A percentile compares a stretch with the other conserved stretches of the same genome.
Evolutionary conservation across 345 rosid species (phyloP).

Genomic region (Dimocarpus longan): DNA sequence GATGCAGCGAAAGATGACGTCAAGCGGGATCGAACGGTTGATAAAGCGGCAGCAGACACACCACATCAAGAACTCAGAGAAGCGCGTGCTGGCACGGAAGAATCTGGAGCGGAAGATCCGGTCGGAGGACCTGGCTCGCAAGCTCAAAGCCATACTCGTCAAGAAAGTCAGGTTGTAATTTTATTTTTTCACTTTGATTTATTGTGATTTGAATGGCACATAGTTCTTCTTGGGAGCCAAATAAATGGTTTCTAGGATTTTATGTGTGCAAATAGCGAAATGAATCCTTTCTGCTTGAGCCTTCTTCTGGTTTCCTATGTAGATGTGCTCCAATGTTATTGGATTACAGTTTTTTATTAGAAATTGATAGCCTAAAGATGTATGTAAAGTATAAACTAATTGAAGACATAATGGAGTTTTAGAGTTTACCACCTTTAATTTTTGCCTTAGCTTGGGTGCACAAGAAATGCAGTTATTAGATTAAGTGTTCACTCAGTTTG

Average conservation of each 20-base stretch:
- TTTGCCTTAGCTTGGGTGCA: not conserved
- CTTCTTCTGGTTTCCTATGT: not conserved
- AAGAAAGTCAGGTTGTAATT: conserved; percentile 65
- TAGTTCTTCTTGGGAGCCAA: conserved; percentile 13
- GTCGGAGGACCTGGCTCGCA: conserved; percentile 73
- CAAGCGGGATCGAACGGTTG: conserved; percentile 88
- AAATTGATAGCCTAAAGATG: not conserved
- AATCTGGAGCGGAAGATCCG: conserved; percentile 61
- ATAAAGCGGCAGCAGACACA: conserved; percentile 63
- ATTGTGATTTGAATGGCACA: not conserved
- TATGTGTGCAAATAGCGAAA: conserved; percentile 16
- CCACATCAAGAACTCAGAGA: conserved; percentile 93
- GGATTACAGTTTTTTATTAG: not conserved
- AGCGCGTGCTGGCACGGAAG: conserved; percentile 84
- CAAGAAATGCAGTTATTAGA: not conserved
- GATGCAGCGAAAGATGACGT: conserved; percentile 80
- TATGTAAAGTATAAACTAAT: not conserved
- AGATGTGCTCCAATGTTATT: conserved; percentile 17
- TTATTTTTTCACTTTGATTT: not conserved
- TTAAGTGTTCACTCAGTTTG: no score
- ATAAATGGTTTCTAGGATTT: conserved; percentile 17
- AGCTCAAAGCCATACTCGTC: conserved; percentile 73
- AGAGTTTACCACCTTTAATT: not conserved
- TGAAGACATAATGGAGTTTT: not conserved
- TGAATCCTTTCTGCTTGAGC: conserved; percentile 21